These are phyloP conservation scores for Ogataea ganodermae DNA, from an alignment of 805 yeast species.

Conservation along the genomic window DNA sequence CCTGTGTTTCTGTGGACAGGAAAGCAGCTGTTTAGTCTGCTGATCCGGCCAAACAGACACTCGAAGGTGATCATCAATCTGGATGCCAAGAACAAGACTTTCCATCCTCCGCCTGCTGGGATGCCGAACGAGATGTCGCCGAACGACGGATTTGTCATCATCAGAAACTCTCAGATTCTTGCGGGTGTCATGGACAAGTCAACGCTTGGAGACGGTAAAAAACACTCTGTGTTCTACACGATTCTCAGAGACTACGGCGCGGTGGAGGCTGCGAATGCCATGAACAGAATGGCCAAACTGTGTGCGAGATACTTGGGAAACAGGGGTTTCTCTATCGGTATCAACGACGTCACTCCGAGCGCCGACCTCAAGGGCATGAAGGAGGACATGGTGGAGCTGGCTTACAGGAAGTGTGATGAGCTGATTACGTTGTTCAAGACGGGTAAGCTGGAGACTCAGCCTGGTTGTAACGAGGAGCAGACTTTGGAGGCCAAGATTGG, in stretches of 20 bases:
- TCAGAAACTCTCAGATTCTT: slow-evolving; percentile 84
- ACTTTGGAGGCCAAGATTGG: slow-evolving; percentile 97
- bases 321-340: slow-evolving; percentile 96
- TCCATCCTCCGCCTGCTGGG: slow-evolving; percentile 69
- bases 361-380: slow-evolving; percentile 70
- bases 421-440: slow-evolving; percentile 73
- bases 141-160: slow-evolving; percentile 91
- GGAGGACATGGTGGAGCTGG: slow-evolving; percentile 86
- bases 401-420: slow-evolving; percentile 89
- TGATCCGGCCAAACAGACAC: slow-evolving; percentile 76
- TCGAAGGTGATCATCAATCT: slow-evolving; percentile 85
- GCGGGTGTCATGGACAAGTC: slow-evolving; percentile 98
- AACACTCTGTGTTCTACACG: slow-evolving; percentile 93
- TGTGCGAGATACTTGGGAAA: slow-evolving; percentile 95
- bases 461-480: slow-evolving; percentile 98
- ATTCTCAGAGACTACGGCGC: slow-evolving; percentile 97
- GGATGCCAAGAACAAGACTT: slow-evolving; percentile 94
- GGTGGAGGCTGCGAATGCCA: slow-evolving; percentile 89
- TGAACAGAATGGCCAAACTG: slow-evolving; percentile 99
- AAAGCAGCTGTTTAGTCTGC: slow-evolving; percentile 86
- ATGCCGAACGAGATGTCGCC: slow-evolving; percentile 94
- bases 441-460: slow-evolving; percentile 95
- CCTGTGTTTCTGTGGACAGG: slow-evolving; percentile 96
- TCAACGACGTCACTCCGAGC: slow-evolving; percentile 96
- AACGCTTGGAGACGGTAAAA: slow-evolving; percentile 95